Evolutionary conservation across 78 protist genomes (phyloP), one percentile per base, ranked within the genome.

Genomic region (Speleostelium caveatum): DNA sequence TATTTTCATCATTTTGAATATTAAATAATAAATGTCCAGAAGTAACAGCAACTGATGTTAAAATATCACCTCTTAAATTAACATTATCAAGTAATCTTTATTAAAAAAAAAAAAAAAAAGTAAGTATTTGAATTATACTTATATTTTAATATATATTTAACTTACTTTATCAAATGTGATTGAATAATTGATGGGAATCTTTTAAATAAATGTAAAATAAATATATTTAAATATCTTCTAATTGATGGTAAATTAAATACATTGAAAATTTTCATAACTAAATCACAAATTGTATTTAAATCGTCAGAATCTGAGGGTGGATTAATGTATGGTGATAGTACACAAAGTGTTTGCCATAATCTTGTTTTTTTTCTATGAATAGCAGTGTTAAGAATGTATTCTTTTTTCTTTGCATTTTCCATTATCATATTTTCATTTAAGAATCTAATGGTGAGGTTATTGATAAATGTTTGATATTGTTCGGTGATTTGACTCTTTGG

Each of bases 41-140:
- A 14, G 79, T 69, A 10, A 83, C 55, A 6, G 59, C 59, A 24
- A 67, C 59, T 3, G 73, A 59, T 17, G 73, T 59, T 3, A 83
- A 38, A 45, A 83, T 83, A 69, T 83, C 91, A 83, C 91, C 91
- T 56, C 91, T 61, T 33, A 41, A 28, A 83, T 83, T 69, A 3
- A 83, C 33, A 39, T 67, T 30, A 32, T 83, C 91, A 7, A 83
- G 35, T 42, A 83, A 32, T 59, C 45, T n/a, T n/a, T n/a, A n/a
- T n/a, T n/a, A n/a, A n/a, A n/a, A n/a, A n/a, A n/a, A n/a, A n/a
- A n/a, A n/a, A n/a, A n/a, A n/a, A n/a, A n/a, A n/a, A n/a, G n/a
- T n/a, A n/a, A n/a, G n/a, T n/a, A n/a, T n/a, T n/a, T n/a, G n/a
- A n/a, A n/a, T n/a, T n/a, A n/a, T 71, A 51, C 21, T 8, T 10